Base-by-base conservation (phyloP, 2,329 filamentous ascomycete genomes). In the Dichotomopilus funicola region DNA sequence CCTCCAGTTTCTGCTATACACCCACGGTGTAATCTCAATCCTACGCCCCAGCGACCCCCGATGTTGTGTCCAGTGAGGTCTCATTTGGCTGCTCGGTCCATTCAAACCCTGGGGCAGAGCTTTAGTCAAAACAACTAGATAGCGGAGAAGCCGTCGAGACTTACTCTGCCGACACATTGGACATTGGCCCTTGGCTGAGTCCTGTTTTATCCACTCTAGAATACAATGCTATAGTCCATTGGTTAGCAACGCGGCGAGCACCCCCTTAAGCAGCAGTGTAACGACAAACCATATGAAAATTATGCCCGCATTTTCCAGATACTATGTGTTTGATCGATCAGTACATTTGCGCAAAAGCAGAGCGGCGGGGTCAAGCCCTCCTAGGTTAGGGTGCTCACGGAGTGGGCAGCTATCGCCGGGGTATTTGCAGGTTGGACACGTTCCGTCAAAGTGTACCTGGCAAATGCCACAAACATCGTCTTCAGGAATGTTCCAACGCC, bases 401-500 rank as follows among this genome's bases (percentile, higher is more conserved):
- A 99, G 78, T 57, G 88, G 88, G 73, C 94, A 99, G 69, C 96
- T 91, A 66, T 99, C 94, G 56, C 94, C 94, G 11, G 94, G 94
- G 68, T 91, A 97, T 78, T 95, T 96, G 84, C 94, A 99, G 54
- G 91, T 95, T 47, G 94, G 91, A 76, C 94, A 99, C 33, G 94
- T 97, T 57, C 91, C 92, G 70, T 99, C 94, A 69, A 97, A 99
- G 67, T 96, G 89, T 60, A 95, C 91, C 69, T 95, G 92, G 73
- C 94, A 99, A 74, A 99, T 99, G 65, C 94, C 94, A 66, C 94
- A 99, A 60, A 97, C 91, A 70, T 99, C 92, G 74, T 96, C 92
- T 66, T 96, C 91, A 31, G 92, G 91, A 67, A 97, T 89, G 70
- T 97, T 89, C 94, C 94, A 99, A 62, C 89, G 86, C 94, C 94